A percentile compares a stretch with the other conserved stretches of the same genome.
Evolutionary conservation across 768 basidiomycete genomes (phyloP).

Genomic region (Auricularia sp.): DNA sequence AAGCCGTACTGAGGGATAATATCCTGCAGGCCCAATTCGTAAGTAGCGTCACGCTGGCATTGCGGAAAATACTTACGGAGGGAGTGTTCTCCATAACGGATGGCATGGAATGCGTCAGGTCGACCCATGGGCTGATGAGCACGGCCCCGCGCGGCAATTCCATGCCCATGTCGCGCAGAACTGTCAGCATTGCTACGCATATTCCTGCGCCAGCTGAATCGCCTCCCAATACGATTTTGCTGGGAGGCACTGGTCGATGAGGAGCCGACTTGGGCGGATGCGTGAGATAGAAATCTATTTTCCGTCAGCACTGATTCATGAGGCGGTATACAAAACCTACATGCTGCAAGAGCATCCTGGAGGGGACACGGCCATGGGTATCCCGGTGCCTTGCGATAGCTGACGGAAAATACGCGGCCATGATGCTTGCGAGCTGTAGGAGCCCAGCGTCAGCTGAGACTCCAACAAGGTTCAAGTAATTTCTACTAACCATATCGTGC

Average conservation of each 20-base stretch:
- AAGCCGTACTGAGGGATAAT: slow-evolving; percentile 70
- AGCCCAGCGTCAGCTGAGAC: slow-evolving; percentile 48
- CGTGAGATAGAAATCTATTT: slow-evolving; percentile 75
- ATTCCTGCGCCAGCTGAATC: slow-evolving; percentile 93
- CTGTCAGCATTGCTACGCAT: slow-evolving; percentile 70
- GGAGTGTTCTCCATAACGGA: slow-evolving; percentile 75
- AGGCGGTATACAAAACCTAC: slow-evolving; percentile 30
- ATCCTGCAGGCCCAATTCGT: slow-evolving; percentile 38
- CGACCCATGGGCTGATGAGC: slow-evolving; percentile 91
- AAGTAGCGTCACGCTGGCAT: not conserved
- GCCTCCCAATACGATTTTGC: slow-evolving; percentile 75
- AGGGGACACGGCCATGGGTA: slow-evolving; percentile 92
- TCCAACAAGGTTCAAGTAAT: not conserved
- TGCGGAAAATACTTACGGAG: slow-evolving; percentile 40
- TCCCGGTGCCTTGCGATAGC: slow-evolving; percentile 74
- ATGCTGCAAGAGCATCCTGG: slow-evolving; percentile 83
- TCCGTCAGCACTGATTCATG: not conserved
- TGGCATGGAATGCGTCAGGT: slow-evolving; percentile 89
- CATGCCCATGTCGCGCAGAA: slow-evolving; percentile 73
- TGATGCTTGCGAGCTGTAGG: slow-evolving; percentile 86
- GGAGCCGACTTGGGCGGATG: slow-evolving; percentile 66
- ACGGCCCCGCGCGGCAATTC: slow-evolving; percentile 82
- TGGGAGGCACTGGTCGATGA: slow-evolving; percentile 75
- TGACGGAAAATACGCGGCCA: slow-evolving; percentile 75
- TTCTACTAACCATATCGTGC: slow-evolving; percentile 37